Evolutionary conservation across 2,329 filamentous ascomycete species (phyloP), one percentile per base, ranked within the genome.

Genomic region (Hymenotorrendiella dingleyae): DNA sequence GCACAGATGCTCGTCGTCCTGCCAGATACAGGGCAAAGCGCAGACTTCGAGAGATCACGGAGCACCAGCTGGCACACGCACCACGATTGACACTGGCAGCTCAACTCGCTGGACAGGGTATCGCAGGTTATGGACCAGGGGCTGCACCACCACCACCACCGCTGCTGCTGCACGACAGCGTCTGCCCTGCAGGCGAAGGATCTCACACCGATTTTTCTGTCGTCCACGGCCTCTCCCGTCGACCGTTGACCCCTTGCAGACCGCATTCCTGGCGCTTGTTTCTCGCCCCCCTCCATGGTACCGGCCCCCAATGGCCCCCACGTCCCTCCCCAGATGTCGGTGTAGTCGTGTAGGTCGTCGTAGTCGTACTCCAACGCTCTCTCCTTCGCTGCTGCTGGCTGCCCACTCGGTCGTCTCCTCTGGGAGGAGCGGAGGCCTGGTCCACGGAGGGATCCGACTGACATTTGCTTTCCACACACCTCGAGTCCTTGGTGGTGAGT

Each of bases 131-230:
- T n/a, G n/a, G n/a, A 35, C 33, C 33, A 20, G 16, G 10, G 17
- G 21, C 29, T 19, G 14, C 30, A 17, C 27, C 22, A n/a, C 14
- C 28, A 19, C 33, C 33, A 35, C 17, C 22, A 16, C 24, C 28
- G 17, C 20, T 14, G 11, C 26, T 38, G 27, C 33, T 27, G 29
- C 29, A 36, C 16, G 21, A 24, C 38, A 29, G 43, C 39, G 36
- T 12, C 22, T 29, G 24, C 37, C 12, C 19, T 40, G 43, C 20
- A 30, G 19, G 30, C 26, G 34, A 34, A 46, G 34, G 34, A 42
- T 46, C 43, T 46, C 43, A 46, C 43, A 46, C 43, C 43, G 43
- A 45, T 44, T 30, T 33, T 45, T 45, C 17, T 30, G 26, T 33
- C 14, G 28, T 29, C 38, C 36, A 24, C 21, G 37, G 14, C 17